These are phyloP conservation scores for Bigelowiella natans DNA, from an alignment of 78 protist species.

Conservation along the genomic window DNA sequence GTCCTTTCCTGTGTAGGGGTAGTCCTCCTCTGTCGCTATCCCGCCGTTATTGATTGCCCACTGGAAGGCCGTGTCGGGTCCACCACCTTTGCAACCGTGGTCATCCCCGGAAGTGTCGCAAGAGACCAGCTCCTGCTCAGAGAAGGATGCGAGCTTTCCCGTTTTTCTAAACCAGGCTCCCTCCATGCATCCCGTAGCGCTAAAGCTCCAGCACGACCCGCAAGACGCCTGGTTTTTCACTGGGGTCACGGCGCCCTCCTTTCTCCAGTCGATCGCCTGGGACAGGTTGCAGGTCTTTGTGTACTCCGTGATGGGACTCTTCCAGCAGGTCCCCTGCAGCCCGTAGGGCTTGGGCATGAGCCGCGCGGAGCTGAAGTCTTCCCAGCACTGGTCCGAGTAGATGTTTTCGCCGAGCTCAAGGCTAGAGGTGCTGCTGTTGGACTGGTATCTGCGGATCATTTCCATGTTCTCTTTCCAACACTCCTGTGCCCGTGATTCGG, in stretches of 20 bases:
- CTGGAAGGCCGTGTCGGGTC: background rate
- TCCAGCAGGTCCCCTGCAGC: too few species aligned
- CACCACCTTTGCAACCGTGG: background rate
- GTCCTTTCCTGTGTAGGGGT: constrained; percentile 1
- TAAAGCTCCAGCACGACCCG: constrained; percentile 14
- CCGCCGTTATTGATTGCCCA: background rate
- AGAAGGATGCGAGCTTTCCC: background rate
- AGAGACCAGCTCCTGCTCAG: background rate
- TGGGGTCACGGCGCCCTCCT: background rate
- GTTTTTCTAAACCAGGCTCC: background rate
- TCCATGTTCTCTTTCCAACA: too few species aligned
- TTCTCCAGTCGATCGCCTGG: background rate
- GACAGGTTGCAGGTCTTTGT: background rate
- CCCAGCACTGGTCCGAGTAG: too few species aligned
- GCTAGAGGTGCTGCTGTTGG: too few species aligned
- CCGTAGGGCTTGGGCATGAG: too few species aligned
- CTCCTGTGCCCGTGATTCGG: too few species aligned
- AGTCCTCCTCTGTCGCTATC: background rate
- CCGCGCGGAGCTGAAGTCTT: too few species aligned
- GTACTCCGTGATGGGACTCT: background rate
- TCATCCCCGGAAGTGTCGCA: background rate
- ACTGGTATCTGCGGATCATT: too few species aligned
- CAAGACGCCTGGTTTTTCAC: constrained; percentile 18
- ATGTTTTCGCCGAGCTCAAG: too few species aligned
- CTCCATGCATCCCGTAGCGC: background rate